Conservation (phyloP, 305 asterid species). For the Fraxinus sp. region DNA sequence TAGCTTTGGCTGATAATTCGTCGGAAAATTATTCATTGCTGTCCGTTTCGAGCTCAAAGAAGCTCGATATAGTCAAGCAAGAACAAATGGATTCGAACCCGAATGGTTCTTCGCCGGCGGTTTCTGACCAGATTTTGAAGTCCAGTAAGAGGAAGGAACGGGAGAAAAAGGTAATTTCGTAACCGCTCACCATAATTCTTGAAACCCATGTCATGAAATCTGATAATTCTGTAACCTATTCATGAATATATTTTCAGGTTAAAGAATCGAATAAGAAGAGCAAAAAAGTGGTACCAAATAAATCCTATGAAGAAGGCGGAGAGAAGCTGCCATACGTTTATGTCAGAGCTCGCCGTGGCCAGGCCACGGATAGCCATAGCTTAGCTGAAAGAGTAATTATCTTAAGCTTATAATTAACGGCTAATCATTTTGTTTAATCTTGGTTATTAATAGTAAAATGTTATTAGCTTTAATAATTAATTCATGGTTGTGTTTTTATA, state of each 20-base stretch:
- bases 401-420: conserved; percentile 23
- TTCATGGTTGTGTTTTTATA: conserved; percentile 20
- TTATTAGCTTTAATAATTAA: conserved; percentile 16
- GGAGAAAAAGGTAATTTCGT: conserved; percentile 60
- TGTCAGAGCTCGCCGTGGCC: conserved; percentile 93
- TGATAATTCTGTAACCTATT: background rate
- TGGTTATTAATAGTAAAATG: conserved; percentile 24
- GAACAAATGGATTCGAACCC: conserved; percentile 60
- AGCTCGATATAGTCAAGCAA: conserved; percentile 49
- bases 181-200: background rate
- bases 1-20: conserved; percentile 41
- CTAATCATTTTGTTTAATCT: conserved; percentile 31
- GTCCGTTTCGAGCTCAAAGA: conserved; percentile 32
- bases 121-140: conserved; percentile 46
- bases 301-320: conserved; percentile 44
- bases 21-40: conserved; percentile 20
- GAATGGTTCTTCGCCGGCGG: conserved; percentile 49
- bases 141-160: conserved; percentile 68
- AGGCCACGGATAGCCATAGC: conserved; percentile 97
- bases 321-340: conserved; percentile 86
- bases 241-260: conserved; percentile 22
- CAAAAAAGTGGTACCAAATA: conserved; percentile 43
- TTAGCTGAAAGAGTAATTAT: conserved; percentile 83
- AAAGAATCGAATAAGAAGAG: conserved; percentile 60
- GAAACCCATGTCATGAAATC: background rate